A percentile compares a stretch with the other conserved stretches of the same genome.
Conservation (phyloP, 495 filamentous ascomycete species). For the Xylaria scruposa region DNA sequence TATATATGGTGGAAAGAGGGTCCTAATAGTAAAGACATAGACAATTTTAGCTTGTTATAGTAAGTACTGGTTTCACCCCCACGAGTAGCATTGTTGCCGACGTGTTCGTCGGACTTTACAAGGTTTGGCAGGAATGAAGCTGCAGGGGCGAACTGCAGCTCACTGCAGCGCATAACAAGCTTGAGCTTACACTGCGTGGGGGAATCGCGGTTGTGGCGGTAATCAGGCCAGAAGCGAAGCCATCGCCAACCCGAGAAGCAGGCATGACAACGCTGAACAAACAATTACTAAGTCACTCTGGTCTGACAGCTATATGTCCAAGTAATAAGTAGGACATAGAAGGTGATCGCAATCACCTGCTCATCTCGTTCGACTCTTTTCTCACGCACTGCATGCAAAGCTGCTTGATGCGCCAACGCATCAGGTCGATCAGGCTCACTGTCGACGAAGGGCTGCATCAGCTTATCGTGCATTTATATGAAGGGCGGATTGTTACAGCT, state of each 20-base stretch:
- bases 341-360: slow-evolving; percentile 25
- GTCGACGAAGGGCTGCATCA: slow-evolving; percentile 7
- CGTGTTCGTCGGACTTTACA: slow-evolving; percentile 8
- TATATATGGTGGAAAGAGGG: neutral
- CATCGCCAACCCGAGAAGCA: neutral
- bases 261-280: slow-evolving; percentile 3
- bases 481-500: slow-evolving; percentile 14
- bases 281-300: neutral
- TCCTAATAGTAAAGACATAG: neutral
- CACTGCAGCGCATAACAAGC: slow-evolving; percentile 7
- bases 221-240: slow-evolving; percentile 1
- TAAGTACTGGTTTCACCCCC: slow-evolving; percentile 1
- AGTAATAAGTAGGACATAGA: neutral
- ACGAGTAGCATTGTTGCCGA: slow-evolving; percentile 2
- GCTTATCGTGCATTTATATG: slow-evolving; percentile 10
- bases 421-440: slow-evolving; percentile 7
- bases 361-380: slow-evolving; percentile 3
- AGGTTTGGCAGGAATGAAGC: neutral
- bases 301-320: slow-evolving; percentile 1
- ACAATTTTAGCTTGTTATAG: neutral
- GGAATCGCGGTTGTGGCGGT: slow-evolving; percentile 16
- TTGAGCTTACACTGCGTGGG: slow-evolving; percentile 13
- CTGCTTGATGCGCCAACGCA: slow-evolving; percentile 8
- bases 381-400: slow-evolving; percentile 25
- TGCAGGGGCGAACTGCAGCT: slow-evolving; percentile 16